A percentile compares a stretch with the other conserved stretches of the same genome.
These are phyloP conservation scores for Trichophaea hybrida DNA, from an alignment of 2,329 filamentous ascomycete species.

Conservation along the genomic window DNA sequence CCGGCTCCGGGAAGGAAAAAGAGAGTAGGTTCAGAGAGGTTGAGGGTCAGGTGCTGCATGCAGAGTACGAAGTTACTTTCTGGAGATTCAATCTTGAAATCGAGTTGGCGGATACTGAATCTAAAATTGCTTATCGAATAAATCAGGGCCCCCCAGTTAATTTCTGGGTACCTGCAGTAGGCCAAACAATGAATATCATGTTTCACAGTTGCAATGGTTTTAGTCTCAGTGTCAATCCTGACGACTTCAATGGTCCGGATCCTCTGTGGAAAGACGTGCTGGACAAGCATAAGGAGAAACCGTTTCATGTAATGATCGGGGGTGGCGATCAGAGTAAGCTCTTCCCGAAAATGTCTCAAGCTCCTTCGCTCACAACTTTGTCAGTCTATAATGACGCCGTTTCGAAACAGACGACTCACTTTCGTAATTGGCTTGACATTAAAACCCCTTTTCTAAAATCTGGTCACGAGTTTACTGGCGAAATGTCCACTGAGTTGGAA, in stretches of 20 bases:
- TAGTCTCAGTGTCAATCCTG: slow-evolving; percentile 59
- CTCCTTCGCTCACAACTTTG: neutral
- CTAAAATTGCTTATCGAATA: slow-evolving; percentile 87
- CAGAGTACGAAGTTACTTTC: slow-evolving; percentile 78
- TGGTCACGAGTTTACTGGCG: slow-evolving; percentile 57
- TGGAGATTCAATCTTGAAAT: slow-evolving; percentile 96
- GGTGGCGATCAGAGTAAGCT: slow-evolving; percentile 65
- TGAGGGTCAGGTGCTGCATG: slow-evolving; percentile 64
- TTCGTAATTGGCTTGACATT: slow-evolving; percentile 71
- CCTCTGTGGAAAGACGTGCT: slow-evolving; percentile 86
- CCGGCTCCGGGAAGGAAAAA: slow-evolving; percentile 55
- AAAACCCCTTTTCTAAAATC: slow-evolving; percentile 70
- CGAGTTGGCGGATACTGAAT: slow-evolving; percentile 62
- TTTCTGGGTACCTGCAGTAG: slow-evolving; percentile 84
- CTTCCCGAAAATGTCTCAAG: neutral
- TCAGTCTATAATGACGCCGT: slow-evolving; percentile 74
- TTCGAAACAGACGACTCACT: slow-evolving; percentile 57
- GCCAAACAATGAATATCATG: slow-evolving; percentile 94
- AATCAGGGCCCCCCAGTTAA: slow-evolving; percentile 76
- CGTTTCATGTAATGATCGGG: slow-evolving; percentile 97
- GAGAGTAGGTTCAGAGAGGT: slow-evolving; percentile 60
- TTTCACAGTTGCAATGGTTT: slow-evolving; percentile 98
- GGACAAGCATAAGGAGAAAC: slow-evolving; percentile 59
- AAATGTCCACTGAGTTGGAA: slow-evolving; percentile 81
- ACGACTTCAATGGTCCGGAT: slow-evolving; percentile 79